Evolutionary conservation across 192 early-diverging fungal genomes (phyloP).

Genomic region (Backusella parvicylindrica): DNA sequence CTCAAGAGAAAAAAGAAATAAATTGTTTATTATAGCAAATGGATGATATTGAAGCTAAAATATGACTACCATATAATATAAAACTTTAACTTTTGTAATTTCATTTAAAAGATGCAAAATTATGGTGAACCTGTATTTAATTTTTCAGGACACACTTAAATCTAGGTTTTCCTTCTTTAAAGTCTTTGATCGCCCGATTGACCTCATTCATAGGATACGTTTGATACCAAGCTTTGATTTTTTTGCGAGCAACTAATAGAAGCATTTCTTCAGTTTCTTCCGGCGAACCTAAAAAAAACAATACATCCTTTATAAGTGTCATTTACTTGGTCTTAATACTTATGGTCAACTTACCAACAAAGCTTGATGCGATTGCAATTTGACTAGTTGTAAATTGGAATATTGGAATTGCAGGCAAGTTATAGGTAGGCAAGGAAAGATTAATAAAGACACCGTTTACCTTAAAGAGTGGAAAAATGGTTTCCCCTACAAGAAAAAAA

Average conservation of each 20-base stretch:
- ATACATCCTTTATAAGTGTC: too few relatives aligned
- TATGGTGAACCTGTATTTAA: conserved; percentile 20
- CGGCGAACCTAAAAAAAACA: conserved; percentile 47
- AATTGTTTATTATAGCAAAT: too few relatives aligned
- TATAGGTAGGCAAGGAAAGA: background rate
- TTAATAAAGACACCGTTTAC: background rate
- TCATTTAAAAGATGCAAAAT: too few relatives aligned
- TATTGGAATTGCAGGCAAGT: too few relatives aligned
- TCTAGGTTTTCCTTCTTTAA: conserved; percentile 57
- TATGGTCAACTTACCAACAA: background rate
- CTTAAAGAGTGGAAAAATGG: background rate
- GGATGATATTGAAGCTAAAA: too few relatives aligned
- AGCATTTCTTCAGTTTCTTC: conserved; percentile 55
- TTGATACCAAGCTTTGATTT: conserved; percentile 52
- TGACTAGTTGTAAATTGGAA: too few relatives aligned
- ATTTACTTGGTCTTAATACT: too few relatives aligned
- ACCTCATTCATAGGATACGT: conserved; percentile 53
- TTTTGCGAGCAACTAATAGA: conserved; percentile 51
- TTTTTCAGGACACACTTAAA: conserved; percentile 72
- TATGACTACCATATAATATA: too few relatives aligned
- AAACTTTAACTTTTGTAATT: too few relatives aligned
- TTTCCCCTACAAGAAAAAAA: background rate
- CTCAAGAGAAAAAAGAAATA: too few relatives aligned
- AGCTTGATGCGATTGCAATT: background rate
- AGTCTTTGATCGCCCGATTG: conserved; percentile 57